Conservation (phyloP, 768 basidiomycete genomes). For the Cyclocybe cylindracea region DNA sequence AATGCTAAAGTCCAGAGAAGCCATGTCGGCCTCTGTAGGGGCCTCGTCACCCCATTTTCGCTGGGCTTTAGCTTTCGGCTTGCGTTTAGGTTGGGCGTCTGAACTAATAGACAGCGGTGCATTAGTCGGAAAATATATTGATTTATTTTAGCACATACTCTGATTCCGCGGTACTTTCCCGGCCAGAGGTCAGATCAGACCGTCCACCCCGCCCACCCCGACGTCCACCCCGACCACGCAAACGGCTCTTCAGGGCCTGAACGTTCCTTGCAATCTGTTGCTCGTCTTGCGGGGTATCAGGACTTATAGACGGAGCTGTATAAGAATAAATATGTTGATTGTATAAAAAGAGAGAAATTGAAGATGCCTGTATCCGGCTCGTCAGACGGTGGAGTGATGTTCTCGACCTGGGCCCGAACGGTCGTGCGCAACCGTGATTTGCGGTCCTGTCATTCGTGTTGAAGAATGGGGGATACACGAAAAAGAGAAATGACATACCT, state of each 20-base stretch:
- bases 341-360: not conserved
- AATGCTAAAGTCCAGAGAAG: slow-evolving; percentile 83
- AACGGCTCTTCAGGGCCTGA: slow-evolving; percentile 81
- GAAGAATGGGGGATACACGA: slow-evolving; percentile 2
- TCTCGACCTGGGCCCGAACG: slow-evolving; percentile 34
- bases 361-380: slow-evolving; percentile 57
- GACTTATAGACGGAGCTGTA: slow-evolving; percentile 29
- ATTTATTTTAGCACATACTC: slow-evolving; percentile 53
- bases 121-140: slow-evolving; percentile 1
- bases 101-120: slow-evolving; percentile 41
- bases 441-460: slow-evolving; percentile 54
- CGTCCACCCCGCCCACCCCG: slow-evolving; percentile 55
- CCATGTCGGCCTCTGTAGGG: slow-evolving; percentile 88
- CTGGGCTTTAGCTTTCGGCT: slow-evolving; percentile 67
- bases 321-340: slow-evolving; percentile 37
- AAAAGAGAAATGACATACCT: slow-evolving; percentile 38
- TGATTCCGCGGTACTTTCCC: slow-evolving; percentile 63
- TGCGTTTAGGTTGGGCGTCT: slow-evolving; percentile 61
- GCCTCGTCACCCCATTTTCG: slow-evolving; percentile 92
- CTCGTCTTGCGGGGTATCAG: slow-evolving; percentile 66
- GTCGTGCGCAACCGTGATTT: slow-evolving; percentile 60
- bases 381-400: slow-evolving; percentile 55
- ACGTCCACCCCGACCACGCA: slow-evolving; percentile 74
- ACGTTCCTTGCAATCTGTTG: slow-evolving; percentile 93
- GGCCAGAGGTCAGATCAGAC: slow-evolving; percentile 49